Base-by-base conservation (phyloP, 1,139 yeast genomes). In the Magnusiomyces ingens region DNA sequence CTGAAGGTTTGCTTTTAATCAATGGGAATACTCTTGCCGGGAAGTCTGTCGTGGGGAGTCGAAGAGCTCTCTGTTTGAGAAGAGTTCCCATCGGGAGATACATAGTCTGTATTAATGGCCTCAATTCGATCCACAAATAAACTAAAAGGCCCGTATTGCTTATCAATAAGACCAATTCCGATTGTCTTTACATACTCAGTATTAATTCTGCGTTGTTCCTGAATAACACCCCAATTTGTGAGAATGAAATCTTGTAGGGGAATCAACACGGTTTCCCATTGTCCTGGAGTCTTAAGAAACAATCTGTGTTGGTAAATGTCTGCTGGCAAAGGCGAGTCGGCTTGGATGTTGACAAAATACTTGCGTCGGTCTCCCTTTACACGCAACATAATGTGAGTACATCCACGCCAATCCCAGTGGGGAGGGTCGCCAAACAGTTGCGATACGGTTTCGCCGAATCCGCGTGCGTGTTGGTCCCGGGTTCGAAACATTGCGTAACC, bases 401-500 rank as follows among this genome's bases (percentile, higher is more conserved):
- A 80, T 51, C 71, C 70, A 40, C 79, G 74, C 87, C 88, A 82
- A 65, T 84, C 85, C 85, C 85, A 80, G 52, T 46, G 37, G 21
- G 50, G 46, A 13, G 57, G 58, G 4, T 56, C 52, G 38, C 62
- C 64, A 45, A 62, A 60, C 47, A 52, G 48, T 11, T 32, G 11
- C 8, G 50, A 22, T 3, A 45, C 15, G 40, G 38, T 13, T 11
- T 22, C 44, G 3, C 52, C 32, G 32, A 36, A 19, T 19, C 57
- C 38, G 19, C 42, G 41, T n/a, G 48, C 44, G 3, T 37, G 48
- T 60, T 78, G 81, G 64, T 85, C 88, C 59, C 74, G 77, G 1
- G 95, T 86, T 59, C 95, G 77, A 70, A 86, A 85, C 94, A 88
- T 86, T 49, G 95, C 90, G 71, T 88, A 88, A 1, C 96, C 96